Percentiles rank a stretch among this genome's conserved stretches.
phyloP scores from a whole-genome alignment of 176 grass and related monocot genomes.

The Oryza australiensis region DNA sequence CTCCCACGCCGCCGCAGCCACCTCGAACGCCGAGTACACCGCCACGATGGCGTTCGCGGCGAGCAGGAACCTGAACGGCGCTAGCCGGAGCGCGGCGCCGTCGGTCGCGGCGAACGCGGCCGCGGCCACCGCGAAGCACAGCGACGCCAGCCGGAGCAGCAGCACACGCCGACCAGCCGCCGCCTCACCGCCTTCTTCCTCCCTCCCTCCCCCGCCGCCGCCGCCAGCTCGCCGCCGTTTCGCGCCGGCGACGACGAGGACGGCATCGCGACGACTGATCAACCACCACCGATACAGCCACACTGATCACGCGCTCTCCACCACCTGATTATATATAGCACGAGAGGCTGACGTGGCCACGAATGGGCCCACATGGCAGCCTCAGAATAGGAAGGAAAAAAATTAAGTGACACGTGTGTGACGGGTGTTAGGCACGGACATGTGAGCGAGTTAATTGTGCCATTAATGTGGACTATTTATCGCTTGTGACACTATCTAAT shows the following conservation, averaged over 20 bases:
- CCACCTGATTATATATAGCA: constrained; percentile 24
- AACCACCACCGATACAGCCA: too few species aligned
- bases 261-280: neutral
- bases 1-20: constrained; percentile 63
- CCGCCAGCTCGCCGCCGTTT: constrained; percentile 39
- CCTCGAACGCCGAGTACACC: constrained; percentile 69
- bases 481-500: constrained; percentile 9
- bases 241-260: constrained; percentile 19
- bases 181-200: neutral
- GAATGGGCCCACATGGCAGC: neutral
- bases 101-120: constrained; percentile 24
- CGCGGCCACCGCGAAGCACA: constrained; percentile 26
- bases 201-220: neutral
- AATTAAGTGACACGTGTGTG: neutral
- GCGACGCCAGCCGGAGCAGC: constrained; percentile 20
- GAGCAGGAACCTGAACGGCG: constrained; percentile 61
- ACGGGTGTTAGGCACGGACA: constrained; percentile 23
- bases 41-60: constrained; percentile 76
- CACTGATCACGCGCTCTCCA: neutral
- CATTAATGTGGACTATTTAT: constrained; percentile 25
- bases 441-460: constrained; percentile 37
- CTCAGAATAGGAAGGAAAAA: neutral
- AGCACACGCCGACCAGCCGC: neutral
- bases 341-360: constrained; percentile 39
- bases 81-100: constrained; percentile 19